phyloP scores from a whole-genome alignment of 163 green algal genomes.

The Chloromonas sp. region DNA sequence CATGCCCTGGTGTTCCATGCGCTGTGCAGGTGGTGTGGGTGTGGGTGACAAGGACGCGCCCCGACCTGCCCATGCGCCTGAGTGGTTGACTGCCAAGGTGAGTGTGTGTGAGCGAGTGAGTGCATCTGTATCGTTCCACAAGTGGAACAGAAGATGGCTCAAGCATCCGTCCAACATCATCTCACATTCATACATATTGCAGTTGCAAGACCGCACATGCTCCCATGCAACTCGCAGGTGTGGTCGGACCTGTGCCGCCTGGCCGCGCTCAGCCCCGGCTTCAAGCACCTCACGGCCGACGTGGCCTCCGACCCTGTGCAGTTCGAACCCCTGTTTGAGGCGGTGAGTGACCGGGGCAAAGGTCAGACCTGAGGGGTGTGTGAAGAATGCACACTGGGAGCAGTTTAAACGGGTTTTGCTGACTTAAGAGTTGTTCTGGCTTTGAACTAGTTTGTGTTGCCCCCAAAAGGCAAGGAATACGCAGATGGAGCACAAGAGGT shows the following conservation, averaged over 20 bases:
- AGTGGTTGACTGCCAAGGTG: constrained; percentile 6
- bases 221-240: background rate
- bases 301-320: constrained; percentile 26
- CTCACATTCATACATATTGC: too few relatives aligned
- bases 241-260: constrained; percentile 55
- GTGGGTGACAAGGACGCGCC: constrained; percentile 30
- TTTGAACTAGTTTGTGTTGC: too few relatives aligned
- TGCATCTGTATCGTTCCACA: too few relatives aligned
- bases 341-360: constrained; percentile 9
- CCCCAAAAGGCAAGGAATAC: too few relatives aligned
- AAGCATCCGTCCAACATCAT: too few relatives aligned
- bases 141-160: too few relatives aligned
- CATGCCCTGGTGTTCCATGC: background rate
- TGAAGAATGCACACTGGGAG: too few relatives aligned
- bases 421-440: too few relatives aligned
- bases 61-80: constrained; percentile 27
- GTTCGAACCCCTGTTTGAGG: constrained; percentile 61
- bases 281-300: constrained; percentile 35
- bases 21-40: constrained; percentile 46
- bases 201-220: too few relatives aligned
- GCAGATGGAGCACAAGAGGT: too few relatives aligned
- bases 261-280: constrained; percentile 26
- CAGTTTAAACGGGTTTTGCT: too few relatives aligned
- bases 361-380: background rate
- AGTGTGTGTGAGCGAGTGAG: constrained; percentile 35